phyloP scores from a whole-genome alignment of 352 stramenopile genomes.

The Blastocystis hominis region DNA sequence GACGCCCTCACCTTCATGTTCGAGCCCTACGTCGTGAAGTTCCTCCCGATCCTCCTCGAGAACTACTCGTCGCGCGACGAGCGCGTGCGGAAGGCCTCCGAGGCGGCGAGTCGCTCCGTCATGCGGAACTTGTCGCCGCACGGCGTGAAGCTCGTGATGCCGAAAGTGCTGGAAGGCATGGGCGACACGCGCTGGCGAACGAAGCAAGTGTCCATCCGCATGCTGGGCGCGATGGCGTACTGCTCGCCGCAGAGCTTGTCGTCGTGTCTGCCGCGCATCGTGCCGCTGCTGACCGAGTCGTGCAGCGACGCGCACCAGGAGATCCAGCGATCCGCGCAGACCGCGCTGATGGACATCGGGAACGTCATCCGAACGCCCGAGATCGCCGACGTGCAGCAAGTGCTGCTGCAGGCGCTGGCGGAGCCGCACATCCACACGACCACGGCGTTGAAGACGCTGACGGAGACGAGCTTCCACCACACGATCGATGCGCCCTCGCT shows the following conservation, averaged over 20 bases:
- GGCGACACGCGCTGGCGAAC: constrained; percentile 83
- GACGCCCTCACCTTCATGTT: constrained; percentile 89
- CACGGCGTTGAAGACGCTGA: constrained; percentile 86
- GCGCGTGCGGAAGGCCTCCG: constrained; percentile 85
- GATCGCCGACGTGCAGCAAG: constrained; percentile 83
- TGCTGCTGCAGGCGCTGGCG: constrained; percentile 85
- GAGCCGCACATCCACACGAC: constrained; percentile 80
- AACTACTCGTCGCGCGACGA: constrained; percentile 88
- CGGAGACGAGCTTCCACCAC: constrained; percentile 95
- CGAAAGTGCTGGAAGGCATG: constrained; percentile 85
- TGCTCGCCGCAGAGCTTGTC: constrained; percentile 95
- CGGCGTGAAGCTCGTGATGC: constrained; percentile 95
- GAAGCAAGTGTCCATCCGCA: constrained; percentile 94
- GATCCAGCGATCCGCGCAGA: constrained; percentile 87
- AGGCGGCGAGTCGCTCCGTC: constrained; percentile 84
- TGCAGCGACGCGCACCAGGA: constrained; percentile 95
- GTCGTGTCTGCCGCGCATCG: constrained; percentile 90
- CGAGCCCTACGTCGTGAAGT: constrained; percentile 92
- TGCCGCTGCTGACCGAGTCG: constrained; percentile 89
- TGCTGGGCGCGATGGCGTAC: constrained; percentile 89
- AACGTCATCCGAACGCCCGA: constrained; percentile 97
- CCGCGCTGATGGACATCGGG: constrained; percentile 84
- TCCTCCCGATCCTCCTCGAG: constrained; percentile 94
- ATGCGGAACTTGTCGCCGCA: constrained; percentile 96
- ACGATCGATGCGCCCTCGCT: constrained; percentile 97